A percentile compares a stretch with the other conserved stretches of the same genome.
phyloP scores from a whole-genome alignment of 169 alveolate species.

The Eimeria falciformis region DNA sequence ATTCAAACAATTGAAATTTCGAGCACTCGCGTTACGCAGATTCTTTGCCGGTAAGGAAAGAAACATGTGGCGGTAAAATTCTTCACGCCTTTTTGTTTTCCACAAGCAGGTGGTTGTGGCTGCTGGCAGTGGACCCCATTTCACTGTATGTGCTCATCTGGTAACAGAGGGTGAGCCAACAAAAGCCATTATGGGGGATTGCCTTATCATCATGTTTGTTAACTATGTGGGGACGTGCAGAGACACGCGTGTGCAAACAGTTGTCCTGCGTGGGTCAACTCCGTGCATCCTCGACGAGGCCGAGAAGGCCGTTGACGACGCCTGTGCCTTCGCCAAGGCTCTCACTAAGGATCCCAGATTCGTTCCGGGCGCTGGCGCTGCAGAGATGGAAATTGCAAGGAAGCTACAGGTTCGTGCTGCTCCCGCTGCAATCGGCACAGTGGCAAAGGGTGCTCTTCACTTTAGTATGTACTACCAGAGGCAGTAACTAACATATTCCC shows the following conservation, averaged over 20 bases:
- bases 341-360: conserved; percentile 78
- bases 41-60: conserved; percentile 30
- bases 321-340: conserved; percentile 89
- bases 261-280: conserved; percentile 94
- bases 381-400: conserved; percentile 82
- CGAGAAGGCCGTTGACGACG: conserved; percentile 98
- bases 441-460: too few relatives aligned
- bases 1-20: conserved; percentile 95
- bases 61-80: not conserved
- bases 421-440: too few relatives aligned
- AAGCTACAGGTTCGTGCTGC: conserved; percentile 78
- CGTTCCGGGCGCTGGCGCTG: conserved; percentile 83
- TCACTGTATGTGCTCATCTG: too few relatives aligned
- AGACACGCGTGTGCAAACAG: conserved; percentile 78
- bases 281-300: conserved; percentile 97
- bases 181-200: too few relatives aligned
- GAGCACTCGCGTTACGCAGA: conserved; percentile 90
- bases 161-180: too few relatives aligned
- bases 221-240: conserved; percentile 37
- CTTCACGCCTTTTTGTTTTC: not conserved
- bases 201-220: too few relatives aligned
- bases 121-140: too few relatives aligned
- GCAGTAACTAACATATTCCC: too few relatives aligned
- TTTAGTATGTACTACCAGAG: too few relatives aligned
- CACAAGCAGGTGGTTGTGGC: conserved; percentile 26